Base-by-base conservation (phyloP, 768 basidiomycete species). In the Phanerodontia chrysosporium region DNA sequence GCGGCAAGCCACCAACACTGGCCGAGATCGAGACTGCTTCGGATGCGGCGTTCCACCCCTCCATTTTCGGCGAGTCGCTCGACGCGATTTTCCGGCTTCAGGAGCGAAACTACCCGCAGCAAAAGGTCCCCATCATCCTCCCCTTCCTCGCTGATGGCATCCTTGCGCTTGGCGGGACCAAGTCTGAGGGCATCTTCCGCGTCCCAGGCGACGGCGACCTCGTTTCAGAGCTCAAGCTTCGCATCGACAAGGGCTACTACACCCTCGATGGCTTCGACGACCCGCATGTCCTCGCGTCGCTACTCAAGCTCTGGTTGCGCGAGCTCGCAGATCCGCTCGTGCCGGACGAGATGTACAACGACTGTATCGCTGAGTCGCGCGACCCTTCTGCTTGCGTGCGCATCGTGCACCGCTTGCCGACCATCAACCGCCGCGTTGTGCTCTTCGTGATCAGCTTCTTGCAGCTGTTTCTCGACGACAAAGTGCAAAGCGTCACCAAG, bases 81-180 rank as follows among this genome's bases (percentile, higher is more conserved):
- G 90, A 90, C 62, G 85, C 85, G 25, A 89, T 93, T 60, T 87
- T 90, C 73, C 79, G 89, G 46, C 76, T 94, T 10, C 95, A 97
- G 73, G 86, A 87, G 67, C 83, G 90, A 44, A 92, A 88, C 52
- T 95, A 96, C 66, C 90, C 93, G 1, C 77, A 83, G 55, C 84
- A 89, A 64, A 89, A 86, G 70, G 86, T 96, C 13, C 95, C 95
- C 18, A 92, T 95, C 71, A 91, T 98, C 65, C 84, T 98, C 7
- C 92, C 94, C 14, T 97, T 96, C 80, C 86, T 97, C 27, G 87
- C 91, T 2, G 90, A 96, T 65, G 92, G 92, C 1, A 95, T 97
- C 64, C 82, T 98, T 46, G 90, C 92, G 1, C 78, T 95, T 12
- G 92, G 92, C 0, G 95, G 95, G 3, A 82, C 85, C 46, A 86